phyloP scores from a whole-genome alignment of 129 eudicot species.

The Smallanthus sonchifolius region DNA sequence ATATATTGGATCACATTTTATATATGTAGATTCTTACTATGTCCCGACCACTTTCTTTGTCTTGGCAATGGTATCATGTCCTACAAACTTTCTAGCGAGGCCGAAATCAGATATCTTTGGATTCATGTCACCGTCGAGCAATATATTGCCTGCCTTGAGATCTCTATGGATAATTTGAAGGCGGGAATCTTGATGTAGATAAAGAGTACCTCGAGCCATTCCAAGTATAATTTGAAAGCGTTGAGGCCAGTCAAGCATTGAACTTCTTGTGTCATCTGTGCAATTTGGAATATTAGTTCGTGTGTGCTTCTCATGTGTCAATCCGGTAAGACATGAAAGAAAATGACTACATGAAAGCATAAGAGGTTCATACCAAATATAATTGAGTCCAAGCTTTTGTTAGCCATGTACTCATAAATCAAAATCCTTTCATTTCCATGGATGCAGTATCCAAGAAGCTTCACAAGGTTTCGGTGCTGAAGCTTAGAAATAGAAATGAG shows the following conservation, averaged over 20 bases:
- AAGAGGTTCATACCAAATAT: background rate
- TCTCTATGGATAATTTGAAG: background rate
- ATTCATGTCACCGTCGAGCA: conserved; percentile 17
- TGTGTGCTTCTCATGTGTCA: no score
- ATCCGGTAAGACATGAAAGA: no score
- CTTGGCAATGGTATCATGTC: background rate
- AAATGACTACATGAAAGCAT: background rate
- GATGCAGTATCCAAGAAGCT: conserved; percentile 24
- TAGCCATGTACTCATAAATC: conserved; percentile 18
- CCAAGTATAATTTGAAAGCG: conserved; percentile 5
- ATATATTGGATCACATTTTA: background rate
- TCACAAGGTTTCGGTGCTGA: conserved; percentile 25
- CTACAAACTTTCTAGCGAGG: conserved; percentile 28
- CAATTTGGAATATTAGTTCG: background rate
- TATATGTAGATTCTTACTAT: conserved; percentile 16
- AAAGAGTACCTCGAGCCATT: conserved; percentile 27
- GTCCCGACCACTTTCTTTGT: conserved; percentile 32
- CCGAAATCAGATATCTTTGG: conserved; percentile 29
- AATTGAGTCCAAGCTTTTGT: conserved; percentile 23
- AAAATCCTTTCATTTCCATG: conserved; percentile 14
- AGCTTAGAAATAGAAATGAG: conserved; percentile 9
- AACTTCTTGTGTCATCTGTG: conserved; percentile 10
- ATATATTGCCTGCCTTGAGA: conserved; percentile 1
- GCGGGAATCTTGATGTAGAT: conserved; percentile 31
- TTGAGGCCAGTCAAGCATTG: conserved; percentile 17